Evolutionary conservation across 179 eudicot species (phyloP).

Genomic region (Nepenthes alata): DNA sequence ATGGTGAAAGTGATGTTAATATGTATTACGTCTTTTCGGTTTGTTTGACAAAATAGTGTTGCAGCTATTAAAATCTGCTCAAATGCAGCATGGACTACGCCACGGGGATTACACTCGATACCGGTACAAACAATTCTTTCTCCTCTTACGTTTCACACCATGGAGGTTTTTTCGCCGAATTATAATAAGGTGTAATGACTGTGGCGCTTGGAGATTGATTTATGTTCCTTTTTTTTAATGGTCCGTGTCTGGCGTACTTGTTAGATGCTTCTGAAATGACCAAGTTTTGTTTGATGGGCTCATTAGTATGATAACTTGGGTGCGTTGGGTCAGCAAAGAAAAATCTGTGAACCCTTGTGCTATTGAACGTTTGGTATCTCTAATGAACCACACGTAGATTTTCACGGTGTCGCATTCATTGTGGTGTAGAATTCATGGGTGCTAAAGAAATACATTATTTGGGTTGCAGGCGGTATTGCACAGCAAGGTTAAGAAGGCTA

Average conservation of each 20-base stretch:
- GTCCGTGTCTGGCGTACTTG: too few species aligned
- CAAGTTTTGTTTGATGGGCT: too few species aligned
- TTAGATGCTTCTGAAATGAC: too few species aligned
- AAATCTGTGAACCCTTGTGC: not conserved
- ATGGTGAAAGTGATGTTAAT: conserved; percentile 1
- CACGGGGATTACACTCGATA: conserved; percentile 88
- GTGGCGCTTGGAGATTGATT: too few species aligned
- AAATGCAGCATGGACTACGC: conserved; percentile 96
- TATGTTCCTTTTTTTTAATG: too few species aligned
- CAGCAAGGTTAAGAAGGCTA: conserved; percentile 82
- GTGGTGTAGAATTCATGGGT: not conserved
- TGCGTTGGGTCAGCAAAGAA: too few species aligned
- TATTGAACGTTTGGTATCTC: not conserved
- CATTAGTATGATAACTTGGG: too few species aligned
- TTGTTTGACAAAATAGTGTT: conserved; percentile 24
- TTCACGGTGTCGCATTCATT: not conserved
- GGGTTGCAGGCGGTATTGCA: conserved; percentile 72
- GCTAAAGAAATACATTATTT: conserved; percentile 4
- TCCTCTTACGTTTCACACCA: not conserved
- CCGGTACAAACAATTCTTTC: conserved; percentile 27
- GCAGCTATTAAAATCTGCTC: conserved; percentile 86
- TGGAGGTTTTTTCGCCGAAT: too few species aligned
- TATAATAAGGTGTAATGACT: too few species aligned
- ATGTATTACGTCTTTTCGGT: conserved; percentile 1
- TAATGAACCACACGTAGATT: not conserved